phyloP scores from a whole-genome alignment of 768 basidiomycete genomes.

The Nidula microcarpa region DNA sequence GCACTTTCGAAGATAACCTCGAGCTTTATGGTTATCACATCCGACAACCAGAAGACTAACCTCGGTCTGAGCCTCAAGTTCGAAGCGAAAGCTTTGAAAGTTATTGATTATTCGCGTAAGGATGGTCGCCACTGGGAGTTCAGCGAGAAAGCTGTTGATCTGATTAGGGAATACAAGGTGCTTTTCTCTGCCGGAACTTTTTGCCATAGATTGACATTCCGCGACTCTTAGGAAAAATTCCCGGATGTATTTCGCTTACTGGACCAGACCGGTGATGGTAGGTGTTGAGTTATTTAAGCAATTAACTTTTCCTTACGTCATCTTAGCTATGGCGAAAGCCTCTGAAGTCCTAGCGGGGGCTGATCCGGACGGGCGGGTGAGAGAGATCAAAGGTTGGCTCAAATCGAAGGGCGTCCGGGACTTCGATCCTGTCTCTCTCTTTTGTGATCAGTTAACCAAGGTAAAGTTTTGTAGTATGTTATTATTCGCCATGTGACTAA shows the following conservation, averaged over 20 bases:
- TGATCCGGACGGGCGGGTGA: constrained; percentile 67
- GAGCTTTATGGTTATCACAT: constrained; percentile 82
- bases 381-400: constrained; percentile 83
- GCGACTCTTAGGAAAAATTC: constrained; percentile 53
- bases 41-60: constrained; percentile 80
- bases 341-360: constrained; percentile 50
- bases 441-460: constrained; percentile 89
- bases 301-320: constrained; percentile 2
- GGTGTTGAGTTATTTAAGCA: constrained; percentile 12
- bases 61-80: constrained; percentile 95
- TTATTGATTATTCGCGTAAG: constrained; percentile 88
- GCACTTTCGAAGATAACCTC: constrained; percentile 90
- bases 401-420: constrained; percentile 83
- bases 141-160: constrained; percentile 78
- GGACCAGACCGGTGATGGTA: constrained; percentile 72
- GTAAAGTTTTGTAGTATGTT: constrained; percentile 29
- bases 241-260: constrained; percentile 80
- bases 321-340: constrained; percentile 71
- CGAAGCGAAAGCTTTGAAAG: constrained; percentile 90
- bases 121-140: constrained; percentile 89
- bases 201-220: not conserved
- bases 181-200: not conserved
- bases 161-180: constrained; percentile 85
- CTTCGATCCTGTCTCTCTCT: constrained; percentile 90
- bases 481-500: not conserved